Conservation (phyloP, 495 filamentous ascomycete genomes). For the Cercophora samala region DNA sequence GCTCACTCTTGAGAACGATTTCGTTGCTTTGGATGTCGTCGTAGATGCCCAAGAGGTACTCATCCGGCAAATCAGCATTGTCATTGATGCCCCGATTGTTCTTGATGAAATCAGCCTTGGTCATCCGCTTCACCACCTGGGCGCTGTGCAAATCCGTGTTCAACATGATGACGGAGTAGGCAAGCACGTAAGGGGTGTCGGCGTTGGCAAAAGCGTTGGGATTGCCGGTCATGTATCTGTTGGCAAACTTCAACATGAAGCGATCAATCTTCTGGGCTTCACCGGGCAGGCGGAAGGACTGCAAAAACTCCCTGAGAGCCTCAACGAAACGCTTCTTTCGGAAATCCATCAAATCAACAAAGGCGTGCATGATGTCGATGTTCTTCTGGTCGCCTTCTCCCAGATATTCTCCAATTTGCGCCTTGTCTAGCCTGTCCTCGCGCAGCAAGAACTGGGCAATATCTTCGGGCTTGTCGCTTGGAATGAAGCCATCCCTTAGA, state of each 20-base stretch:
- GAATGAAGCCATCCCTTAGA: slow-evolving; percentile 80
- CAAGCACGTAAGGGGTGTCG: slow-evolving; percentile 92
- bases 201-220: slow-evolving; percentile 98
- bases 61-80: slow-evolving; percentile 85
- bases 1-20: slow-evolving; percentile 90
- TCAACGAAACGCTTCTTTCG: slow-evolving; percentile 90
- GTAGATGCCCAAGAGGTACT: slow-evolving; percentile 85
- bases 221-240: slow-evolving; percentile 90
- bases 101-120: slow-evolving; percentile 94
- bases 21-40: slow-evolving; percentile 89
- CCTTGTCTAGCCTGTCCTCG: slow-evolving; percentile 78
- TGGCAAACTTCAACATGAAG: slow-evolving; percentile 98
- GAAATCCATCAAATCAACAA: slow-evolving; percentile 95
- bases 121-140: slow-evolving; percentile 87
- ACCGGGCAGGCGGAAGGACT: slow-evolving; percentile 91
- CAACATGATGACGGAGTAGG: slow-evolving; percentile 94
- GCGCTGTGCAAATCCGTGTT: slow-evolving; percentile 93
- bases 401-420: slow-evolving; percentile 88
- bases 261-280: slow-evolving; percentile 99
- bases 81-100: slow-evolving; percentile 99
- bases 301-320: slow-evolving; percentile 83
- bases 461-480: slow-evolving; percentile 68
- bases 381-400: slow-evolving; percentile 91
- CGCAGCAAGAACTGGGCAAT: slow-evolving; percentile 79
- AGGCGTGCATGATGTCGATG: slow-evolving; percentile 96